Base-by-base conservation (phyloP, 225 moss, liverwort and hornwort species). In the Rhytidiadelphus loreus region DNA sequence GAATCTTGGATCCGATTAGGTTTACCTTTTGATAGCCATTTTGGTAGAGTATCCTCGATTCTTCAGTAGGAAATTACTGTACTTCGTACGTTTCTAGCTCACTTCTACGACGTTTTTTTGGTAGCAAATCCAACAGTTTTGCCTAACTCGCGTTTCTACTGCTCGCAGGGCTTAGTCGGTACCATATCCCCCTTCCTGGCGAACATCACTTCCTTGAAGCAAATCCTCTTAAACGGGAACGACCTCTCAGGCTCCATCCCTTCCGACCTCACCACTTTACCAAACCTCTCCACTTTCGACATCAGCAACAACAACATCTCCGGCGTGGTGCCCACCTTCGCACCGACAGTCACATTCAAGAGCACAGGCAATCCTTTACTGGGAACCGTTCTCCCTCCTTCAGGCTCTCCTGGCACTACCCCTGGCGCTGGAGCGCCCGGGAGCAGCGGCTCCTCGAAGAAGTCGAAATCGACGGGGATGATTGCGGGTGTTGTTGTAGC, bases 241-340 rank as follows among this genome's bases (percentile, higher is more conserved):
- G 85, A 85, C 28, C 86, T 98, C 24, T 90, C 88, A 15, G 98
- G 97, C 13, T n/a, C 92, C 11, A 83, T 98, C 61, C 98, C 98
- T 19, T 68, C 62, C 44, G 90, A 79, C 13, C 88, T 97, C 41
- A 81, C 95, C 7, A 87, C 89, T 8, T 90, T 98, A 56, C 94
- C 92, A 32, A 85, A 79, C 43, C 89, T 98, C 12, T 87, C 85
- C n/a, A 88, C 93, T 18, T 43, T 98, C 37, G 98, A 98, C 63
- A 72, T 98, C n/a, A 95, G 95, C 50, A 91, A 96, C 84, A 98
- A 98, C 78, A 96, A 96, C 59, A 75, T 98, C 46, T 95, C 97
- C 12, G 96, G 97, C 29, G 83, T 89, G 23, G 43, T 95, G n/a
- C 98, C 98, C 33, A 60, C 46, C 3, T 98, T 98, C 62, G 76